Evolutionary conservation across 768 basidiomycete species (phyloP).

Genomic region (Suillus fuscotomentosus): DNA sequence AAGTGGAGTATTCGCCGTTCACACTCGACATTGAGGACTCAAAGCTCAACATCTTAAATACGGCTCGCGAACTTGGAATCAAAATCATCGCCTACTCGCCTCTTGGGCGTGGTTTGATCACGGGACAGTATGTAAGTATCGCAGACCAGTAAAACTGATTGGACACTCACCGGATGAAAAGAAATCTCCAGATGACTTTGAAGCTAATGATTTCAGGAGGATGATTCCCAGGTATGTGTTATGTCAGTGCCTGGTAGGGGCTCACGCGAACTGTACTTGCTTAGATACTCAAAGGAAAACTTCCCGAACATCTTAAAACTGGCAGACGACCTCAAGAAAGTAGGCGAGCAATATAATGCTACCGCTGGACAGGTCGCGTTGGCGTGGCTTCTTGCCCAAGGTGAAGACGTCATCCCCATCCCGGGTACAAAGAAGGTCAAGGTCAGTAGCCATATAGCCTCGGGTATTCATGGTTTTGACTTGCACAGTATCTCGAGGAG

Average conservation of each 20-base stretch:
- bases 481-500: constrained; percentile 41
- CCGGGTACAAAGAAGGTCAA: constrained; percentile 38
- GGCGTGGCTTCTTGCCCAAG: constrained; percentile 41
- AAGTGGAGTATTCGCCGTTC: constrained; percentile 54
- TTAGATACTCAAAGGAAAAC: constrained; percentile 38
- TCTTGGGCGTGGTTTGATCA: constrained; percentile 51
- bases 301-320: constrained; percentile 44
- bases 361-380: constrained; percentile 40
- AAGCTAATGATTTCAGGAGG: constrained; percentile 24
- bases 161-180: constrained; percentile 6
- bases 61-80: constrained; percentile 48
- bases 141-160: not conserved
- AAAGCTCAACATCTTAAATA: constrained; percentile 39
- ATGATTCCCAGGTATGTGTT: constrained; percentile 22
- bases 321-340: constrained; percentile 28
- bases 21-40: constrained; percentile 46
- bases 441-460: constrained; percentile 12
- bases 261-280: constrained; percentile 25
- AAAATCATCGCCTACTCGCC: constrained; percentile 52
- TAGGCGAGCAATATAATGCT: constrained; percentile 34
- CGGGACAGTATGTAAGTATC: constrained; percentile 40
- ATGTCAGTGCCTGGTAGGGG: constrained; percentile 28
- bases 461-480: not conserved
- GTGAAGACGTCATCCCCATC: constrained; percentile 38
- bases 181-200: constrained; percentile 34